Conservation (phyloP, 129 eudicot genomes). For the Rutidosis leptorrhynchoides region DNA sequence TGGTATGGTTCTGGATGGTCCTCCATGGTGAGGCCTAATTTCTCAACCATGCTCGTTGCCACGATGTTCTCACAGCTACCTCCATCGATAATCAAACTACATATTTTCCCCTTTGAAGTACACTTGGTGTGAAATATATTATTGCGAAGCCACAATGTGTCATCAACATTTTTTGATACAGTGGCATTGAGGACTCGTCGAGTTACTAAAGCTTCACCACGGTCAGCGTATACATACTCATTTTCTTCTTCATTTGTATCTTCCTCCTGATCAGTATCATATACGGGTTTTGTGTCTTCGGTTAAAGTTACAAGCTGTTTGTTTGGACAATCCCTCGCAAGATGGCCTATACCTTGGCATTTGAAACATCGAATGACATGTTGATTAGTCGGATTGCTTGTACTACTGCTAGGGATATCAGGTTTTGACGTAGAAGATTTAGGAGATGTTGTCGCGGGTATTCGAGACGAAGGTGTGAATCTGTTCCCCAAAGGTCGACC, state of each 20-base stretch:
- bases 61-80: constrained; percentile 2
- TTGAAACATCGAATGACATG: neutral
- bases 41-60: neutral
- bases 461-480: neutral
- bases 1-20: constrained; percentile 13
- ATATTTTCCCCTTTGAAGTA: neutral
- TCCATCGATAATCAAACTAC: neutral
- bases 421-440: no score
- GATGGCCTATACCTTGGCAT: neutral
- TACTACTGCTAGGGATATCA: neutral
- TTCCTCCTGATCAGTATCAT: neutral
- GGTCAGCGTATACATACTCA: neutral
- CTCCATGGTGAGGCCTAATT: neutral
- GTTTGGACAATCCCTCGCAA: neutral
- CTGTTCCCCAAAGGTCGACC: neutral
- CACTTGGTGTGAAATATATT: neutral
- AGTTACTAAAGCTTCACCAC: neutral
- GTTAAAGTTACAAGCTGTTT: neutral
- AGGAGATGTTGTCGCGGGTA: neutral
- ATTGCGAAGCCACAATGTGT: neutral
- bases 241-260: neutral
- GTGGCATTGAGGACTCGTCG: neutral
- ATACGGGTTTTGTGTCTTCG: neutral
- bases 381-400: neutral
- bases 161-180: neutral